Percentiles rank a stretch among this genome's conserved stretches.
These are phyloP conservation scores for Gaeumannomyces sp. DNA, from an alignment of 2,329 filamentous ascomycete genomes.

Conservation along the genomic window DNA sequence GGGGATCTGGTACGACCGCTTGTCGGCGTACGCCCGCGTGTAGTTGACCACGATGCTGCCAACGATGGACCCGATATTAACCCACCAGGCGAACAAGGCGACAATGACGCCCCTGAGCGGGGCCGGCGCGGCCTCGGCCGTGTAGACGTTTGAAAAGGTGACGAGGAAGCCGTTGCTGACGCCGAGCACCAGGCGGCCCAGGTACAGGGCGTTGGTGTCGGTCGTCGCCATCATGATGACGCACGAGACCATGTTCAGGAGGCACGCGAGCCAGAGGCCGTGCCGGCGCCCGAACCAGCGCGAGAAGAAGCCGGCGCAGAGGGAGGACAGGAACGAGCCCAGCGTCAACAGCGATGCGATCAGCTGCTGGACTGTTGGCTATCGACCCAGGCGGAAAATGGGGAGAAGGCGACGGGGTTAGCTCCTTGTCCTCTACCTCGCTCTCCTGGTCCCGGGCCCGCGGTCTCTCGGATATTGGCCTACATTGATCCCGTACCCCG, in stretches of 20 bases:
- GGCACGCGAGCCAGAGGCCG: constrained; percentile 39
- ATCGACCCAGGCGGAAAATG: not conserved
- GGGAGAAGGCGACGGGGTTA: not conserved
- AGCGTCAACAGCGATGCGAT: constrained; percentile 31
- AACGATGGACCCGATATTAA: constrained; percentile 17
- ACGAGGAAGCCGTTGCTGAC: constrained; percentile 47
- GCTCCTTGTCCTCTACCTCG: not conserved
- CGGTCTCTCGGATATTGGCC: not conserved
- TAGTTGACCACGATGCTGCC: constrained; percentile 18
- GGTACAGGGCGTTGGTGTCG: constrained; percentile 41
- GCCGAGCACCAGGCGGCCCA: constrained; percentile 45
- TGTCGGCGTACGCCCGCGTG: constrained; percentile 10
- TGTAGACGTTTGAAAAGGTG: constrained; percentile 29
- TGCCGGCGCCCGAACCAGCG: constrained; percentile 33
- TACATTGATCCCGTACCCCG: constrained; percentile 19
- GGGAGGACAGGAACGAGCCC: constrained; percentile 27
- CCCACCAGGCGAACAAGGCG: constrained; percentile 19
- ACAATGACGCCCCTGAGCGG: constrained; percentile 17
- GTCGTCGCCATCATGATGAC: constrained; percentile 47
- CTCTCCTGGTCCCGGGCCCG: not conserved
- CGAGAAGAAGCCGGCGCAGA: constrained; percentile 24
- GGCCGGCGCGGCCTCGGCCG: constrained; percentile 19
- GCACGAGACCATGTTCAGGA: constrained; percentile 39
- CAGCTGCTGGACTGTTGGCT: constrained; percentile 27
- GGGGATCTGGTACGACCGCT: constrained; percentile 15